Conservation (phyloP, 2,329 filamentous ascomycete species). For the Exophiala oligosperma region DNA sequence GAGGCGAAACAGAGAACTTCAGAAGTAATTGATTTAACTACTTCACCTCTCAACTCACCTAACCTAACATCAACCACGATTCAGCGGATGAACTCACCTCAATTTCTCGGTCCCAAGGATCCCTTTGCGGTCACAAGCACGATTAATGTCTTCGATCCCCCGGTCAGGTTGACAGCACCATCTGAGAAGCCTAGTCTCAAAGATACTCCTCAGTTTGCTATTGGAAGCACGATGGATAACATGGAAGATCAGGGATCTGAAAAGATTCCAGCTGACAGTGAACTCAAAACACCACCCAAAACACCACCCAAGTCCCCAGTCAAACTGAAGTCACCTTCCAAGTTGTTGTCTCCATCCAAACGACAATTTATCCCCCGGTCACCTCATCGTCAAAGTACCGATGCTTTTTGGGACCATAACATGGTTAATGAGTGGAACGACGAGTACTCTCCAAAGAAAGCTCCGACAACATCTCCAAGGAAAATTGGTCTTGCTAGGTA, state of each 20-base stretch:
- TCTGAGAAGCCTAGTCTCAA: constrained; percentile 6
- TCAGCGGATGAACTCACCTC: neutral
- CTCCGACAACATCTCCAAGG: constrained; percentile 24
- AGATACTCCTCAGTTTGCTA: constrained; percentile 3
- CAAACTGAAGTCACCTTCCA: constrained; percentile 29
- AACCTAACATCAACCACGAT: neutral
- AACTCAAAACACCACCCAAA: constrained; percentile 15
- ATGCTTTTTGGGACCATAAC: constrained; percentile 56
- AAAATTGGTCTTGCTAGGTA: constrained; percentile 26
- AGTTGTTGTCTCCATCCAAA: constrained; percentile 51
- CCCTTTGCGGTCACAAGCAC: constrained; percentile 2
- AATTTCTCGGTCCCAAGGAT: neutral
- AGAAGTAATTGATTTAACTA: constrained; percentile 28
- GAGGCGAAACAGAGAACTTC: constrained; percentile 12
- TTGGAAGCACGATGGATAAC: too few species aligned
- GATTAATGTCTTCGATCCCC: constrained; percentile 14
- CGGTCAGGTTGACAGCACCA: constrained; percentile 15
- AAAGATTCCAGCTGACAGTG: neutral
- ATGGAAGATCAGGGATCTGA: too few species aligned
- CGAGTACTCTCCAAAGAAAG: constrained; percentile 53
- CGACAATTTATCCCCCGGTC: constrained; percentile 48
- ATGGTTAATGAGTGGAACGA: constrained; percentile 57
- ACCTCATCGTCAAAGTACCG: constrained; percentile 51
- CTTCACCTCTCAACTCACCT: constrained; percentile 16
- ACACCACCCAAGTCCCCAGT: constrained; percentile 37